These are phyloP conservation scores for Lenwebbia sp. DNA, from an alignment of 345 rosid species.

Conservation along the genomic window DNA sequence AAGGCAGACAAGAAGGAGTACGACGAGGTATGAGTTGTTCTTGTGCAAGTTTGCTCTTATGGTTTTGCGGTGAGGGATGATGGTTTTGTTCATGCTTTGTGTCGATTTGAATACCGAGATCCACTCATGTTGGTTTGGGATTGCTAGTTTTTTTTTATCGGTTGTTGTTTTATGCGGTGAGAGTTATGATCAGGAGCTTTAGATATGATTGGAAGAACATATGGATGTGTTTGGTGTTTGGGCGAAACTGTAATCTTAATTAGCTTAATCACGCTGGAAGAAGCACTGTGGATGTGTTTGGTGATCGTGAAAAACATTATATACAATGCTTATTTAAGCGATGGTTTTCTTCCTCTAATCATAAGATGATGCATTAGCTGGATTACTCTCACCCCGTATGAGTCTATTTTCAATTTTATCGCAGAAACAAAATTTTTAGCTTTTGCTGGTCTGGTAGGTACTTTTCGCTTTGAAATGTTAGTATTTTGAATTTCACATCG, in stretches of 20 bases:
- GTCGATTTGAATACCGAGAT: background rate
- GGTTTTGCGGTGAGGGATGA: background rate
- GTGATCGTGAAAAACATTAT: background rate
- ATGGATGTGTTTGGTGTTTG: background rate
- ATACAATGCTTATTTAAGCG: background rate
- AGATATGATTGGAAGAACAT: background rate
- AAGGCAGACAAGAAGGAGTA: conserved; percentile 59
- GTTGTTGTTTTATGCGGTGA: background rate
- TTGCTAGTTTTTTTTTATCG: background rate
- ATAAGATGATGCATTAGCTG: background rate
- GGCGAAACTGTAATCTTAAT: background rate
- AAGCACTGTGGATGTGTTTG: background rate
- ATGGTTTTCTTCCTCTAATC: background rate
- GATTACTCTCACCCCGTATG: background rate
- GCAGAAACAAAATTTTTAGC: background rate
- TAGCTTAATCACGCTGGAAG: background rate
- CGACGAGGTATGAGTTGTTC: conserved; percentile 46
- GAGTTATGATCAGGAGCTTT: background rate
- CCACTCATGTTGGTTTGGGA: background rate
- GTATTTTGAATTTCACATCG: background rate
- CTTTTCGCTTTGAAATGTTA: accelerated
- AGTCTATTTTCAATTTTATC: background rate
- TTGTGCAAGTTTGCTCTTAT: background rate
- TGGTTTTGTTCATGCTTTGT: background rate
- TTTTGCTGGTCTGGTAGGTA: background rate